These are phyloP conservation scores for Cercospora brassicicola DNA, from an alignment of 2,329 filamentous ascomycete genomes.

Conservation along the genomic window DNA sequence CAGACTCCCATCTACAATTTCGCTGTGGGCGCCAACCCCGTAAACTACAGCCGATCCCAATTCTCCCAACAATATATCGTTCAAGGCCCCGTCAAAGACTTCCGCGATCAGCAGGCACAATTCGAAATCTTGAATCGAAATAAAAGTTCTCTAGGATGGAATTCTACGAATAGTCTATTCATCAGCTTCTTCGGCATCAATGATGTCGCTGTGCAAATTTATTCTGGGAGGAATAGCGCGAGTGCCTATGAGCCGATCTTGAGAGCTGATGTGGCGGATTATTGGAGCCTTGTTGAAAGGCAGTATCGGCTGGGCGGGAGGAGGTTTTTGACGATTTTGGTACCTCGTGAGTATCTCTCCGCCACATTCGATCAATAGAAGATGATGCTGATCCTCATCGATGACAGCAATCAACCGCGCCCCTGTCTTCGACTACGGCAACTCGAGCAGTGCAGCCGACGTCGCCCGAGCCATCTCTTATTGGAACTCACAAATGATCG, in stretches of 20 bases:
- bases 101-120: slow-evolving; percentile 6
- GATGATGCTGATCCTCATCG: not conserved
- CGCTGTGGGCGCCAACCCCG: slow-evolving; percentile 10
- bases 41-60: slow-evolving; percentile 9
- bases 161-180: slow-evolving; percentile 16
- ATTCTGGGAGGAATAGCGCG: not conserved
- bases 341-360: not conserved
- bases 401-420: not conserved
- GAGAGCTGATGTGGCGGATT: not conserved
- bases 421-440: slow-evolving; percentile 2
- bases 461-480: not conserved
- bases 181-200: slow-evolving; percentile 20
- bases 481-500: not conserved
- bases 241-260: not conserved
- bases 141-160: slow-evolving; percentile 5
- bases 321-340: not conserved
- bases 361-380: too few species aligned
- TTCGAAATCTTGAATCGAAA: slow-evolving; percentile 3
- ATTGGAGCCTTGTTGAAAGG: not conserved
- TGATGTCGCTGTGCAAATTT: slow-evolving; percentile 14
- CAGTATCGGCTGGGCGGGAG: slow-evolving; percentile 4
- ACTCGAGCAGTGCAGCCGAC: not conserved
- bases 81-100: slow-evolving; percentile 6
- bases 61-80: not conserved
- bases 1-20: slow-evolving; percentile 13